phyloP scores from a whole-genome alignment of 2,329 filamentous ascomycete genomes.

The Lachnum nothofagi region DNA sequence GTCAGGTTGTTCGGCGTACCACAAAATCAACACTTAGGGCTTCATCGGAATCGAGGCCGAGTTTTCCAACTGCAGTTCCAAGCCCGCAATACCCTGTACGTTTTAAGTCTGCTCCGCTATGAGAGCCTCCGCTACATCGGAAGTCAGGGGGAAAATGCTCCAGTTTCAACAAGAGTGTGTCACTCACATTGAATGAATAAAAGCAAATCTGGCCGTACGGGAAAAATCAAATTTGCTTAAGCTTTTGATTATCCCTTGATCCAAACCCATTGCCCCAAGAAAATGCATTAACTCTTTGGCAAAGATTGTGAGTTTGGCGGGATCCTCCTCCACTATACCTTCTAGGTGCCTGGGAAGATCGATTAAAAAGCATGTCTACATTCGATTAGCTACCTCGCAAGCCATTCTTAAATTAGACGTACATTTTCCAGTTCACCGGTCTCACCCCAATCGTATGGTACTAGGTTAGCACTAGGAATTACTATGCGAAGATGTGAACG shows the following conservation, averaged over 20 bases:
- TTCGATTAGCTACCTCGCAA: constrained; percentile 1
- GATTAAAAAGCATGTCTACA: constrained; percentile 77
- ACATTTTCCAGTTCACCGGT: constrained; percentile 77
- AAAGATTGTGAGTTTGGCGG: constrained; percentile 48
- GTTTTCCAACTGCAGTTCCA: constrained; percentile 56
- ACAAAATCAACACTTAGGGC: constrained; percentile 68
- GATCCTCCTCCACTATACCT: constrained; percentile 18
- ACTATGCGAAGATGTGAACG: constrained; percentile 68
- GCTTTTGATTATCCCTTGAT: constrained; percentile 60
- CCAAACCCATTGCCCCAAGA: constrained; percentile 60
- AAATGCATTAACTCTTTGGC: constrained; percentile 67
- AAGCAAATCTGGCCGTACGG: constrained; percentile 64
- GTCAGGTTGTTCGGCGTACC: constrained; percentile 39
- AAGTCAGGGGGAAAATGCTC: constrained; percentile 2
- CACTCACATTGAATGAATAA: constrained; percentile 78
- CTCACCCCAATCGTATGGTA: constrained; percentile 68
- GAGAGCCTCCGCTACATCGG: constrained; percentile 48
- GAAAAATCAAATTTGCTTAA: constrained; percentile 77
- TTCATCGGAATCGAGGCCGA: constrained; percentile 54
- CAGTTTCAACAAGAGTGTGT: constrained; percentile 1
- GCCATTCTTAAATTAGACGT: constrained; percentile 24
- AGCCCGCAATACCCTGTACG: constrained; percentile 70
- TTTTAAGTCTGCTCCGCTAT: constrained; percentile 44
- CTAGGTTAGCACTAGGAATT: constrained; percentile 81
- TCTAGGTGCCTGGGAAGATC: constrained; percentile 62